Conservation (phyloP, 306 rosid species). For the Adenanthera pavonina region DNA sequence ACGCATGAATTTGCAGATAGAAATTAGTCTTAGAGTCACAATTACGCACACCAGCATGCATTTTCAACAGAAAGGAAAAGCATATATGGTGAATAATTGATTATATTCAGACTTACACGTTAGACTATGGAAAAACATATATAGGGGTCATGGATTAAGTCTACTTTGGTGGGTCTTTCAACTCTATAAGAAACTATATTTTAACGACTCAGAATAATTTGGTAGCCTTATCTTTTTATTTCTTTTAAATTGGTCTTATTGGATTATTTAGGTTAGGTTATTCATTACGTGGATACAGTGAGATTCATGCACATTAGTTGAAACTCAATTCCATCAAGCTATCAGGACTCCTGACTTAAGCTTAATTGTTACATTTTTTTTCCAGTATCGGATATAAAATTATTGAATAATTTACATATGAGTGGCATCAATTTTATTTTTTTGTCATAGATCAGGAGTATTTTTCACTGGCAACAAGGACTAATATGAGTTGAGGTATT, state of each 20-base stretch:
- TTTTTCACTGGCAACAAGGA: too few species aligned
- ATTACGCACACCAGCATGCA: neutral
- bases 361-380: too few species aligned
- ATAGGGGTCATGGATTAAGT: slow-evolving; percentile 28
- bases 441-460: too few species aligned
- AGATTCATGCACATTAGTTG: neutral
- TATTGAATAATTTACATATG: too few species aligned
- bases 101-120: slow-evolving; percentile 45
- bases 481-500: too few species aligned
- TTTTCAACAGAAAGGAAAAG: slow-evolving; percentile 21
- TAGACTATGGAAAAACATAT: slow-evolving; percentile 15
- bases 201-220: slow-evolving; percentile 27
- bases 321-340: neutral
- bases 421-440: too few species aligned
- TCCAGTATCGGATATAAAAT: too few species aligned
- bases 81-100: slow-evolving; percentile 32
- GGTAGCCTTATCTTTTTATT: neutral
- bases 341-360: too few species aligned
- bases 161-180: slow-evolving; percentile 44
- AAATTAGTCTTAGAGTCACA: slow-evolving; percentile 19
- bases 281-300: neutral
- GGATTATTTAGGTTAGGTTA: neutral
- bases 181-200: slow-evolving; percentile 46
- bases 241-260: neutral
- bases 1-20: neutral